Evolutionary conservation across 176 grass and related monocot species (phyloP), one percentile per base, ranked within the genome.

Genomic region (Cenchrus fungigraminus): DNA sequence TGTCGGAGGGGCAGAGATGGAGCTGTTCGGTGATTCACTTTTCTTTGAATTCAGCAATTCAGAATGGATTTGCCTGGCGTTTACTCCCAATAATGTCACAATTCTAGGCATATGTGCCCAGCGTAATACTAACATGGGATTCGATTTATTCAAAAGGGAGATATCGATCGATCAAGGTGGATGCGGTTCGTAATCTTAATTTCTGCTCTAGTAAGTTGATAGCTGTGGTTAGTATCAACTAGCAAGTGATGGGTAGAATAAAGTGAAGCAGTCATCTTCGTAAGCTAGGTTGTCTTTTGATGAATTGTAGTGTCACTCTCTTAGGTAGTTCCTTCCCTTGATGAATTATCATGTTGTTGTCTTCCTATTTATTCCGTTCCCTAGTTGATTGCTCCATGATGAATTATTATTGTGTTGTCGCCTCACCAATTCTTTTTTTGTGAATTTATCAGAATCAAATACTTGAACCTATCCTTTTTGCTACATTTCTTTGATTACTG

Each of bases 111-210:
- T 71, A 71, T 71, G 22, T 22, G 10, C 68, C 68, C 44, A 71
- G 68, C 20, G 44, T 22, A 71, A 71, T 47, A 71, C 44, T 47
- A 71, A 25, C 44, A 71, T 71, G 68, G 68, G 43, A 16, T 47
- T 71, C 20, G 68, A 71, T 71, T 47, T 47, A 47, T 11, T 12
- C 9, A 6, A 71, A 44, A 12, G 10, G 45, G 43, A 71, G 19
- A 71, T 25, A 71, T 4, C 43, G 46, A 71, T 71, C 6, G 68
- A 71, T 71, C 68, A 71, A 71, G 10, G 19, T 49, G 68, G 43
- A 6, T 71, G 68, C 19, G 4, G 43, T 47, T 13, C 8, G 9
- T 70, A 70, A 70, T 70, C 68, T 46, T 47, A 1, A 71, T 22
- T 45, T 12, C 6, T 70, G 68, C 42, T 71, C 19, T 70, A 46